Base-by-base conservation (phyloP, 2,329 filamentous ascomycete species). In the Biscogniauxia sp. region DNA sequence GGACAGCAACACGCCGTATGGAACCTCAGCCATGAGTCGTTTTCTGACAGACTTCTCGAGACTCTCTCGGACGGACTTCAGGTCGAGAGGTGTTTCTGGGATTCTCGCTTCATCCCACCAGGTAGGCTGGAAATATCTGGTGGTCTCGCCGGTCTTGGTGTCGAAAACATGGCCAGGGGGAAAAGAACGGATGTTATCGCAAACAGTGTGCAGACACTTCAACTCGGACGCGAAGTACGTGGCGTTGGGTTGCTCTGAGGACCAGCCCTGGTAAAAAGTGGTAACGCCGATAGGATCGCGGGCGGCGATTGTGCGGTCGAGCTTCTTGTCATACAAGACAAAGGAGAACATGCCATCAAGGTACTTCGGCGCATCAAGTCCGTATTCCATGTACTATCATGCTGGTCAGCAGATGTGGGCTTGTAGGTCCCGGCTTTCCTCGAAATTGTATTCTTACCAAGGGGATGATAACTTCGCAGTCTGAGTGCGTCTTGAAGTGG, bases 331-430 rank as follows among this genome's bases (percentile, higher is more conserved):
- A 79, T 97, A 97, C 57, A 99, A 86, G 59, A 99, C 93, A 81
- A 96, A 99, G 17, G 94, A 97, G 85, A 99, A 99, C 95, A 99
- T 99, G 81, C 95, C 95, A 76, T 99, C 95, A 69, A 99, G 88
- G 78, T 92, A 84, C 79, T 94, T 95, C 64, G 95, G 93, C 61
- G 94, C 92, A 73, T 98, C 93, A 69, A 96, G 84, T 72, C 88
- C 95, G 84, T 96, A 86, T 79, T 98, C 88, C 80, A 93, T 85
- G 76, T 99, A 99, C 91, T 96, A 61, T 15, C 51, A 11, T 6
- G n/a, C 13, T 15, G 17, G 57, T 64, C 60, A 70, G 64, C 25
- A 45, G 51, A 32, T 3, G 28, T 32, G 28, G 28, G 6, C 11
- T 32, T 7, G 28, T 32, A 13, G 11, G 7, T 32, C 28, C 28